Conservation (phyloP, 768 basidiomycete genomes). For the Mycena kentingensis region DNA sequence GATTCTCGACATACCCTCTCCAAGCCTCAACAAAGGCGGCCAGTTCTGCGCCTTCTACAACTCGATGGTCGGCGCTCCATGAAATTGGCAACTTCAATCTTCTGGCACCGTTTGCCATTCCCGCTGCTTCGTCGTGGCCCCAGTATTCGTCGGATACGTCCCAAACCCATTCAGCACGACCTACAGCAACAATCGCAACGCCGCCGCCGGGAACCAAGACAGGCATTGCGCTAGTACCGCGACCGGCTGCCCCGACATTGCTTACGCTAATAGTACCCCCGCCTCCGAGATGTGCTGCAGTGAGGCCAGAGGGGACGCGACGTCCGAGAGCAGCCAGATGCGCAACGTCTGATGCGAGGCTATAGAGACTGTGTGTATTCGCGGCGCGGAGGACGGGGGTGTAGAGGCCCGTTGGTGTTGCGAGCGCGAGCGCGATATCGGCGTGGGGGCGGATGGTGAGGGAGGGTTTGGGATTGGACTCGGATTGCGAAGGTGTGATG, state of each 20-base stretch:
- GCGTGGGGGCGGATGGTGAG: slow-evolving; percentile 72
- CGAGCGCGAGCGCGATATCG: slow-evolving; percentile 76
- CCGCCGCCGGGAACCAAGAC: slow-evolving; percentile 83
- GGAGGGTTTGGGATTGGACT: slow-evolving; percentile 56
- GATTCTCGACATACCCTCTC: slow-evolving; percentile 77
- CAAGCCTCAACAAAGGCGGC: slow-evolving; percentile 87
- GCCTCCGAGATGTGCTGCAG: slow-evolving; percentile 68
- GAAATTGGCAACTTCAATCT: slow-evolving; percentile 52
- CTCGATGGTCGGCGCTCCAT: slow-evolving; percentile 86
- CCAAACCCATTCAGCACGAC: slow-evolving; percentile 21
- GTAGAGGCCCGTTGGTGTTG: slow-evolving; percentile 82
- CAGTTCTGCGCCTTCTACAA: slow-evolving; percentile 87
- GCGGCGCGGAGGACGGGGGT: slow-evolving; percentile 68
- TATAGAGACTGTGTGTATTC: slow-evolving; percentile 58
- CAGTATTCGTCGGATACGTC: slow-evolving; percentile 7
- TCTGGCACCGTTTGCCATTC: slow-evolving; percentile 5
- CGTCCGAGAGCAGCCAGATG: slow-evolving; percentile 67
- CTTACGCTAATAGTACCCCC: slow-evolving; percentile 82
- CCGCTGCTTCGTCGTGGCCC: slow-evolving; percentile 29
- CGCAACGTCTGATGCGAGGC: slow-evolving; percentile 60
- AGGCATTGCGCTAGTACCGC: slow-evolving; percentile 68
- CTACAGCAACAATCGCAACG: slow-evolving; percentile 22
- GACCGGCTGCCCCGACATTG: slow-evolving; percentile 80
- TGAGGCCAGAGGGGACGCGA: slow-evolving; percentile 64
- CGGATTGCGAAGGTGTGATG: slow-evolving; percentile 49